Conservation (phyloP, 768 basidiomycete genomes). For the Lactifluus piperatus region DNA sequence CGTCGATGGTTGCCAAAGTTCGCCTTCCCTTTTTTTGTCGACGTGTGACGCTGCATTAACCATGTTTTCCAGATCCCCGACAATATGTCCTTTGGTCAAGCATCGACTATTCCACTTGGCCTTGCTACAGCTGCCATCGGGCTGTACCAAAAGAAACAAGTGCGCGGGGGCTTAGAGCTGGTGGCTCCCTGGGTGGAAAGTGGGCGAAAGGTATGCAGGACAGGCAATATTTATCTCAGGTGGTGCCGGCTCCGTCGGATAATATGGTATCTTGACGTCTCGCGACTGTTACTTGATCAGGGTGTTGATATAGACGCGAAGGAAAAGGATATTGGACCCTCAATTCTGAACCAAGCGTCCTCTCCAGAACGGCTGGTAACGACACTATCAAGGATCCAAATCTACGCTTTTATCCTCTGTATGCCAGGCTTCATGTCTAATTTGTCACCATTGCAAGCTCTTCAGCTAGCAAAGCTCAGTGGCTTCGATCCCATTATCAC, state of each 20-base stretch:
- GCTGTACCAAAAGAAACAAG: conserved; percentile 30
- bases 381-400: too few relatives aligned
- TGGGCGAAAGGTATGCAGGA: conserved; percentile 35
- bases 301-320: too few relatives aligned
- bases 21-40: neutral
- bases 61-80: conserved; percentile 33
- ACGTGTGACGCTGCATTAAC: neutral
- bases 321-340: too few relatives aligned
- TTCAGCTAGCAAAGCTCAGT: conserved; percentile 18
- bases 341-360: too few relatives aligned
- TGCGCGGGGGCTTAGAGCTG: conserved; percentile 27
- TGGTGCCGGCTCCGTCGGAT: conserved; percentile 41
- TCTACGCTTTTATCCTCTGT: conserved; percentile 14
- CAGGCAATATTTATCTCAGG: conserved; percentile 41
- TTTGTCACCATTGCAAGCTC: neutral
- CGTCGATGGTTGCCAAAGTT: conserved; percentile 18
- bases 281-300: too few relatives aligned
- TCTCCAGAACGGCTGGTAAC: too few relatives aligned
- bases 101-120: conserved; percentile 39
- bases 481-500: conserved; percentile 20
- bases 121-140: conserved; percentile 44
- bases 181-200: conserved; percentile 31
- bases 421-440: neutral
- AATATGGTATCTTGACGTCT: too few relatives aligned
- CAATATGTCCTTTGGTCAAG: conserved; percentile 40